Evolutionary conservation across 1,284 basidiomycete species (phyloP).

Genomic region (Malassezia furfur): DNA sequence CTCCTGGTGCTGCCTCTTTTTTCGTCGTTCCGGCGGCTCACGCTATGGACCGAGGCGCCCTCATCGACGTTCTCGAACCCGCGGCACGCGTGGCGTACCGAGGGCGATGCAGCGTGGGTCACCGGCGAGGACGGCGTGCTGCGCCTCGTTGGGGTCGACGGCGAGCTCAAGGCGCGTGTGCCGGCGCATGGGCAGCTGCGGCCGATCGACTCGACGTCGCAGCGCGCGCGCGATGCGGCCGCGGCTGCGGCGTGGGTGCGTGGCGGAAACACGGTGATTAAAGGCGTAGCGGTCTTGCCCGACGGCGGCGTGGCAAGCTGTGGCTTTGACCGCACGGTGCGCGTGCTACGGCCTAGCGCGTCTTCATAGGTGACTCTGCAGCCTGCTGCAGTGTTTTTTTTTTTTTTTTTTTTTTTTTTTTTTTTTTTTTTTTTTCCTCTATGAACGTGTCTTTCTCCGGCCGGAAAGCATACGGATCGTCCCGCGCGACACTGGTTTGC

Average conservation of each 20-base stretch:
- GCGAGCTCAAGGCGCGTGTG: constrained; percentile 24
- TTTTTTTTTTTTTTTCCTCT: background rate
- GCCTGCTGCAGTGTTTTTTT: background rate
- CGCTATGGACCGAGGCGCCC: constrained; percentile 29
- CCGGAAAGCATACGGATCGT: constrained; percentile 6
- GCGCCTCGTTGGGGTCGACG: constrained; percentile 27
- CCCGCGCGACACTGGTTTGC: constrained; percentile 10
- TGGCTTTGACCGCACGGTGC: constrained; percentile 35
- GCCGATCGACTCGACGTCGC: background rate
- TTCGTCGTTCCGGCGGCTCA: constrained; percentile 20
- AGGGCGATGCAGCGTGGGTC: constrained; percentile 31
- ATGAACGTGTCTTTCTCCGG: background rate
- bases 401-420: background rate
- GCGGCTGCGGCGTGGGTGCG: constrained; percentile 24
- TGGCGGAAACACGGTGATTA: constrained; percentile 42
- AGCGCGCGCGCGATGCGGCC: constrained; percentile 2
- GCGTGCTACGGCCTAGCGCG: constrained; percentile 10
- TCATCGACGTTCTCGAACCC: constrained; percentile 26
- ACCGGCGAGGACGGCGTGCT: constrained; percentile 37
- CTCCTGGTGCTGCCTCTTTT: constrained; percentile 31
- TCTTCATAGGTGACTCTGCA: background rate
- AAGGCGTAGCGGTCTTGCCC: constrained; percentile 26
- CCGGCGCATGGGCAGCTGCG: constrained; percentile 21
- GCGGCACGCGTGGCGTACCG: constrained; percentile 31
- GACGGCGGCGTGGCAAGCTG: constrained; percentile 30